Evolutionary conservation across 2,329 filamentous ascomycete genomes (phyloP).

Genomic region (Trichoderma atroviride): DNA sequence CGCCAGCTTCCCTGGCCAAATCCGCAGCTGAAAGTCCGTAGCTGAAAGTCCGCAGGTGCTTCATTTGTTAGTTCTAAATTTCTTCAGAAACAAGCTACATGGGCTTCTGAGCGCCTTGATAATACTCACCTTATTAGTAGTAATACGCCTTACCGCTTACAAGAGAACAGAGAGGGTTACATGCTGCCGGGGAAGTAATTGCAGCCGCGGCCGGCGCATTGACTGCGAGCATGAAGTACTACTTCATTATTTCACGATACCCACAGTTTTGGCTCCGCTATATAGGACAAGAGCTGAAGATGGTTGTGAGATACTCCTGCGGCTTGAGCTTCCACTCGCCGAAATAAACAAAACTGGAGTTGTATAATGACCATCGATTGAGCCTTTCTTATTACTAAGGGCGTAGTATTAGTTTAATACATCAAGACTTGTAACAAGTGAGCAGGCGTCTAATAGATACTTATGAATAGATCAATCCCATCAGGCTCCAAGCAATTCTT

Average conservation of each 20-base stretch:
- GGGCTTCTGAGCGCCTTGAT: neutral
- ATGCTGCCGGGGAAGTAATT: neutral
- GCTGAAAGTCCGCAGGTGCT: conserved; percentile 1
- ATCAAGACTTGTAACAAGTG: too few relatives aligned
- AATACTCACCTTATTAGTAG: neutral
- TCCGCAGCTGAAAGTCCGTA: conserved; percentile 12
- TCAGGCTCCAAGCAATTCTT: neutral
- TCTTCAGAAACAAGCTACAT: neutral
- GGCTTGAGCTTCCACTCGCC: neutral
- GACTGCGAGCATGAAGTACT: neutral
- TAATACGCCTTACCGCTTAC: neutral
- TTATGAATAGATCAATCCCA: too few relatives aligned
- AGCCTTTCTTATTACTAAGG: too few relatives aligned
- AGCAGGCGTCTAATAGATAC: too few relatives aligned
- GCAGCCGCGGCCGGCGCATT: neutral
- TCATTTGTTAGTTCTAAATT: too few relatives aligned
- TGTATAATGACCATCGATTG: too few relatives aligned
- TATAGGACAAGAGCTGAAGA: neutral
- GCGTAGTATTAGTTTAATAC: too few relatives aligned
- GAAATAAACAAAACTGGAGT: too few relatives aligned
- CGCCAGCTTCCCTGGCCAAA: neutral
- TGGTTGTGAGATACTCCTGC: neutral
- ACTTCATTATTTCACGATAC: neutral
- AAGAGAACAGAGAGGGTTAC: neutral
- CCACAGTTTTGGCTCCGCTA: neutral